These are phyloP conservation scores for Malus sylvestris DNA, from an alignment of 306 rosid species.

Conservation along the genomic window DNA sequence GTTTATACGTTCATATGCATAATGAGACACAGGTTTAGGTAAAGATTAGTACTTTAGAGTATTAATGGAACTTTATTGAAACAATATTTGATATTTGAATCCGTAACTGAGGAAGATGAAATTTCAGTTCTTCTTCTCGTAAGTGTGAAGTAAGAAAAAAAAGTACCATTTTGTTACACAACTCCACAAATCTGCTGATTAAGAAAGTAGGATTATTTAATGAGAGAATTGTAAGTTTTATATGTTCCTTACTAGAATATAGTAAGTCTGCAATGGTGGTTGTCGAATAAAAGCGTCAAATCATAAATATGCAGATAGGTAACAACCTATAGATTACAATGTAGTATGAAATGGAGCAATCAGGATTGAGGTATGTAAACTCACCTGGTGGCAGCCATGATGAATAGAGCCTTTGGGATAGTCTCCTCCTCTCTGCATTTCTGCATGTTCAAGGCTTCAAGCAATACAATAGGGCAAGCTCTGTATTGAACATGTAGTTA, in stretches of 20 bases:
- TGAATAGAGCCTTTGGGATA: background rate
- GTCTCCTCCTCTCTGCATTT: background rate
- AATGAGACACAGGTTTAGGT: background rate
- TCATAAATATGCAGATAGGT: background rate
- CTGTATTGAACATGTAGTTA: background rate
- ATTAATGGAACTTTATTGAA: background rate
- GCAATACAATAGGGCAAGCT: background rate
- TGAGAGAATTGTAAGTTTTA: background rate
- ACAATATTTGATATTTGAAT: background rate
- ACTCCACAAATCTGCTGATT: background rate
- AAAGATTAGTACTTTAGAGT: background rate
- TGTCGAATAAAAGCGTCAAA: background rate
- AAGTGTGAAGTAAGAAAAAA: background rate
- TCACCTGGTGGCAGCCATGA: background rate
- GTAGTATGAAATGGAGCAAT: background rate
- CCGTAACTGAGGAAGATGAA: background rate
- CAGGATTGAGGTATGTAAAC: background rate
- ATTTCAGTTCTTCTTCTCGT: background rate
- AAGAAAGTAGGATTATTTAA: background rate
- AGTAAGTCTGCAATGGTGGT: background rate
- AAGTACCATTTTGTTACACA: background rate
- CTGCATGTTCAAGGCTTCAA: background rate
- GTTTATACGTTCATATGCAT: background rate
- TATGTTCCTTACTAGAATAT: background rate
- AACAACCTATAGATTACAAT: background rate